Base-by-base conservation (phyloP, 805 yeast genomes). In the Kuraishia hungarica region DNA sequence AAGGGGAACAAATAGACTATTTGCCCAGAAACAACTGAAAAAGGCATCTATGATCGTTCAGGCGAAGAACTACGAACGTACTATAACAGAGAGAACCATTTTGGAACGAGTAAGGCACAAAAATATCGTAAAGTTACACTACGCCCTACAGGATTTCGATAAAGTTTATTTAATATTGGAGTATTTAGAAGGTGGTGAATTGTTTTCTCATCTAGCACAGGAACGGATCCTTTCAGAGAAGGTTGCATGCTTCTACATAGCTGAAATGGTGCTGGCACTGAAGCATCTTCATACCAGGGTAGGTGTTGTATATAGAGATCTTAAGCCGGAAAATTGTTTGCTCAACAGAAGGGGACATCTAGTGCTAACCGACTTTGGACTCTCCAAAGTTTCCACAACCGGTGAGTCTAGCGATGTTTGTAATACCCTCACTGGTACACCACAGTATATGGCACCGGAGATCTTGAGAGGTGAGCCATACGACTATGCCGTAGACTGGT, bases 391-490 rank as follows among this genome's bases (percentile, higher is more conserved):
- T 24, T 71, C 75, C 17, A 61, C 79, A 24, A 83, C 86, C 3
- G 81, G 87, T 1, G 60, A 62, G 71, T 72, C 57, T 39, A 73
- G 68, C 10, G 72, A 72, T 39, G 68, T 76, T 57, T 83, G 84
- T 66, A 80, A 72, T 46, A 80, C 88, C 13, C 69, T 87, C 60
- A 80, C 84, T 53, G 94, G 94, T 1, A 87, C 94, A 0, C 89
- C 91, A 0, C 90, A 87, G 64, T 87, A 87, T 62, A 87, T 90
- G 84, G 97, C 97, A 0, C 97, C 97, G 2, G 97, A 90, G 66
- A 86, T 91, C 35, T 72, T 90, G 26, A 81, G 79, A 56, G 96
- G 96, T 22, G 79, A 84, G 61, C 81, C 83, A 19, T 91, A 90
- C 67, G 90, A 86, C 61, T 85, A 81, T 54, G 77, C 83, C 35